Base-by-base conservation (phyloP, 2,329 filamentous ascomycete species). In the Raffaelea albimanens region DNA sequence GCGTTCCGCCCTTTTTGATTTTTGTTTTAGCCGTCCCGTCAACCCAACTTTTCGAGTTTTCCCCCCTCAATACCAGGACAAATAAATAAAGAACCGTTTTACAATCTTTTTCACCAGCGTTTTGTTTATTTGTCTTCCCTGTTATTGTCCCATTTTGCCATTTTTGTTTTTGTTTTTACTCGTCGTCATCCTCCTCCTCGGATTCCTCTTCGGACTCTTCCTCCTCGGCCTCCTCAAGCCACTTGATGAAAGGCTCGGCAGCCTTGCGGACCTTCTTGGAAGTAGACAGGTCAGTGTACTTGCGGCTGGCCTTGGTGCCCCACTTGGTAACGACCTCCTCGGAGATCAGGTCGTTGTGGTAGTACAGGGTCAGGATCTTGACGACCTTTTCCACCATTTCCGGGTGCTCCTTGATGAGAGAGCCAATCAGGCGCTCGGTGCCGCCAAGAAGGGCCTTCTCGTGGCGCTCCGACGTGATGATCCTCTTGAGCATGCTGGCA, bases 231-330 rank as follows among this genome's bases (percentile, higher is more conserved):
- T 85, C 87, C 57, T 87, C 80, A 50, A 97, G 87, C 91, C 90
- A 97, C 59, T 82, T 85, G 61, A 96, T 76, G 78, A 98, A 98
- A 55, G 87, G 83, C 73, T 94, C 86, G 46, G 93, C 89, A 55
- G 87, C 85, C 75, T 94, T 91, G 71, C 90, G 88, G 53, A 97
- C 89, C 77, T 94, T 95, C 76, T 89, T 91, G 71, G 88, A 95
- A 52, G 82, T 90, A 51, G 83, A 64, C 52, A 94, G 68, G 64
- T 97, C 91, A 58, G 94, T 87, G 65, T 97, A 97, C 74, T 96
- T 96, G 83, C 95, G 96, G 80, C 88, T 95, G 50, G 91, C 89
- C 76, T 93, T 95, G 63, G 79, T 77, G 55, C 90, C 91, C 91
- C 93, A 98, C 58, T 84, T 83, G 68, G 83, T 86, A 63, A 95